Evolutionary conservation across 805 yeast species (phyloP).

Genomic region (Suhomyces sp.): DNA sequence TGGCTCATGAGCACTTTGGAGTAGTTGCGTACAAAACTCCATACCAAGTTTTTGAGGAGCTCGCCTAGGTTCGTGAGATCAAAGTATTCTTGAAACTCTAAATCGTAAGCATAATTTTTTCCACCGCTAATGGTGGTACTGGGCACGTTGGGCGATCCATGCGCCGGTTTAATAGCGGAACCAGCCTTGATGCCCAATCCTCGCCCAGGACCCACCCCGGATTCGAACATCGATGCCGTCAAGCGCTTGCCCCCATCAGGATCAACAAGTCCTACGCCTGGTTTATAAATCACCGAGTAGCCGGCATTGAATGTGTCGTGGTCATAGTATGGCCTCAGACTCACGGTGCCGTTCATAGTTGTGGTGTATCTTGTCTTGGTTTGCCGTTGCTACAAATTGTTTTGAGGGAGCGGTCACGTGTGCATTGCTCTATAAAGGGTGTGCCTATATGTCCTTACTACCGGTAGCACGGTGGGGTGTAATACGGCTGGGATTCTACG

Average conservation of each 20-base stretch:
- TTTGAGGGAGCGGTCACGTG: conserved; percentile 1
- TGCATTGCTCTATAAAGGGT: neutral
- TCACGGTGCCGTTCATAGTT: conserved; percentile 5
- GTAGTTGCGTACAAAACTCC: conserved; percentile 67
- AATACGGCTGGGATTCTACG: neutral
- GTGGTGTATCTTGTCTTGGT: neutral
- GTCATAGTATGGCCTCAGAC: conserved; percentile 66
- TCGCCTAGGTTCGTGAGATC: conserved; percentile 58
- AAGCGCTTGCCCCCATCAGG: conserved; percentile 36
- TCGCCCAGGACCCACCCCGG: conserved; percentile 13
- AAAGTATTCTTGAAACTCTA: conserved; percentile 65
- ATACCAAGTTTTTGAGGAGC: conserved; percentile 52
- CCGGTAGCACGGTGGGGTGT: neutral
- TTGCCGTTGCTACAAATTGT: neutral
- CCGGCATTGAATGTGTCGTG: conserved; percentile 66
- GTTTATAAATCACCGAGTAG: conserved; percentile 56
- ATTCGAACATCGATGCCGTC: conserved; percentile 6
- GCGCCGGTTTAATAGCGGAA: neutral
- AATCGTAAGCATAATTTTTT: conserved; percentile 50
- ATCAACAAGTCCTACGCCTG: conserved; percentile 59
- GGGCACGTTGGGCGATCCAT: neutral
- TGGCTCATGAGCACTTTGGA: conserved; percentile 68
- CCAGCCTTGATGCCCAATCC: conserved; percentile 17
- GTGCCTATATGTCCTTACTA: neutral
- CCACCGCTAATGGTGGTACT: conserved; percentile 13